These are phyloP conservation scores for Erodium trifolium DNA, from an alignment of 441 rosid species.

Conservation along the genomic window DNA sequence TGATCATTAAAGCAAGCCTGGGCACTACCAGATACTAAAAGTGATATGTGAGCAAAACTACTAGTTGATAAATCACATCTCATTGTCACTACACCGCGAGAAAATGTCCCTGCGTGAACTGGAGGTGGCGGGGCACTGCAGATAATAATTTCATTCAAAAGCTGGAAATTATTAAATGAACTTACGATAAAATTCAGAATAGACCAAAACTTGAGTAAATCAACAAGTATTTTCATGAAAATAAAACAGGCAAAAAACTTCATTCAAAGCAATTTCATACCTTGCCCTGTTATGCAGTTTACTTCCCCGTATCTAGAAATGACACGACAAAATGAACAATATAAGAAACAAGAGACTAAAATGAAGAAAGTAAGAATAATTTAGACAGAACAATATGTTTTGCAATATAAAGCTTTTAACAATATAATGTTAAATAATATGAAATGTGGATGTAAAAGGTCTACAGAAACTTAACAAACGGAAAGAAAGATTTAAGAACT, in stretches of 20 bases:
- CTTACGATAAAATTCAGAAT: background rate
- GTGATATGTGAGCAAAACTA: slow-evolving; percentile 81
- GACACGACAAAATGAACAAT: slow-evolving; percentile 15
- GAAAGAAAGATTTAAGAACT: background rate
- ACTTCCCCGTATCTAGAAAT: slow-evolving; percentile 83
- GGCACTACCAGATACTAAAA: slow-evolving; percentile 95
- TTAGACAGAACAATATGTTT: background rate
- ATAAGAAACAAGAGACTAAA: slow-evolving; percentile 1
- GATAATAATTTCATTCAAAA: slow-evolving; percentile 16
- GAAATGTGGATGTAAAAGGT: background rate
- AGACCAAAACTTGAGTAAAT: background rate
- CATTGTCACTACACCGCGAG: slow-evolving; percentile 99
- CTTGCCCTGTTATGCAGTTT: slow-evolving; percentile 90
- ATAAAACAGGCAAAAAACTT: slow-evolving; percentile 4
- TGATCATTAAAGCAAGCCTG: slow-evolving; percentile 97
- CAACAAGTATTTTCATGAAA: background rate
- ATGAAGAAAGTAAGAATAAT: background rate
- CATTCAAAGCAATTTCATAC: slow-evolving; percentile 34
- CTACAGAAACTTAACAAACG: background rate
- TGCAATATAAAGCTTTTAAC: too few relatives aligned
- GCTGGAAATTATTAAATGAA: background rate
- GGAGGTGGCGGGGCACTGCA: slow-evolving; percentile 99
- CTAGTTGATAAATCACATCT: slow-evolving; percentile 88
- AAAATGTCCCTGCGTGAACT: slow-evolving; percentile 92
- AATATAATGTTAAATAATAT: background rate